Evolutionary conservation across 1,284 basidiomycete genomes (phyloP), one percentile per base, ranked within the genome.

Genomic region (Ceratobasidium sp.): DNA sequence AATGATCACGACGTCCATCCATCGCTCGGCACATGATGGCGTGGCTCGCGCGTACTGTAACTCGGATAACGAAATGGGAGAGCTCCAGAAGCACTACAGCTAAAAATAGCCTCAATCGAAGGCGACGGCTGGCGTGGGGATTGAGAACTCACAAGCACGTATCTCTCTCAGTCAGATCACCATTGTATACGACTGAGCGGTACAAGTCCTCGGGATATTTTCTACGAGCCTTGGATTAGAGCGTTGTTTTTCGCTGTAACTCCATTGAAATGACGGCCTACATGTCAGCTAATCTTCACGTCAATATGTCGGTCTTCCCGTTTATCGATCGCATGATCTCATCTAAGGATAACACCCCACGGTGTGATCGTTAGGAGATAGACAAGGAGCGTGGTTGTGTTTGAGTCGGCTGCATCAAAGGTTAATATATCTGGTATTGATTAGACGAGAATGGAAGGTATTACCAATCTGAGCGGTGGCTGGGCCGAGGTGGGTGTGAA

Each of bases 51-150:
- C 82, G n/a, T n/a, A n/a, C n/a, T n/a, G 81, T 28, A 93, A 82
- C 15, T 82, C 80, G 10, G 80, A 66, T 15, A 88, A 77, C 1
- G 85, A 80, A 6, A 90, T 83, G 0, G 86, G 82, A 77, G 89
- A 85, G 0, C 84, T 84, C 90, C 90, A 93, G 83, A 92, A 92
- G 80, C 89, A 90, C 91, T 91, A 93, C 80, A 90, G 90, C 81
- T 87, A 88, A 62, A 2, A 61, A 20, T 33, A 17, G 23, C 23
- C 23, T 42, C 69, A 33, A 40, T 50, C 20, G 48, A 42, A 46
- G 13, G 56, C 26, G 26, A 59, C 15, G 12, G 15, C 44, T n/a
- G 10, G 7, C 59, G 38, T 15, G 38, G 17, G 23, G 10, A 28
- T 40, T 69, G 68, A 38, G 13, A n/a, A 76, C 85, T 81, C 67